Evolutionary conservation across 1,139 yeast species (phyloP).

Genomic region (Yamadazyma diospyri): DNA sequence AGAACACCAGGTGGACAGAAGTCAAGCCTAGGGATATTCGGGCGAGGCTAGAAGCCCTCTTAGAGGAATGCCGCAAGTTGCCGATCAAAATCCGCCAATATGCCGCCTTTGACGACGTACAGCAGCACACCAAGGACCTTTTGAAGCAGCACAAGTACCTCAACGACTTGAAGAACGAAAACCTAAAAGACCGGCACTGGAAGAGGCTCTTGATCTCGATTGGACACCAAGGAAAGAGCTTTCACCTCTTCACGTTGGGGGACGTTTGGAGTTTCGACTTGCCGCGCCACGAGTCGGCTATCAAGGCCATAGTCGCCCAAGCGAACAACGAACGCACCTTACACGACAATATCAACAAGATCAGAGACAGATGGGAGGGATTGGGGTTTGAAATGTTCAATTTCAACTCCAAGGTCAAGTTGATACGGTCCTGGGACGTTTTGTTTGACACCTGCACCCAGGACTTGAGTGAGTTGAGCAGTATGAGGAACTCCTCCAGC

Average conservation of each 20-base stretch:
- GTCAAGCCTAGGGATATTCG: slow-evolving; percentile 48
- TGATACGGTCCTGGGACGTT: slow-evolving; percentile 68
- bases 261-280: slow-evolving; percentile 62
- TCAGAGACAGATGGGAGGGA: slow-evolving; percentile 48
- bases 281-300: slow-evolving; percentile 36
- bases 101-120: slow-evolving; percentile 63
- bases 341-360: slow-evolving; percentile 50
- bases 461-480: slow-evolving; percentile 57
- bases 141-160: slow-evolving; percentile 40
- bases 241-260: slow-evolving; percentile 43
- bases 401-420: slow-evolving; percentile 49
- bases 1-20: slow-evolving; percentile 47
- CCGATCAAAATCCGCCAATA: slow-evolving; percentile 65
- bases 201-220: slow-evolving; percentile 38
- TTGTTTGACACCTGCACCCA: slow-evolving; percentile 59
- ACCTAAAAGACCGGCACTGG: slow-evolving; percentile 73
- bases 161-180: slow-evolving; percentile 52
- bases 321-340: slow-evolving; percentile 75
- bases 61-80: slow-evolving; percentile 46
- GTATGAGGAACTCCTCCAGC: slow-evolving; percentile 73
- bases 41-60: slow-evolving; percentile 48
- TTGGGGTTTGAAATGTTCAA: slow-evolving; percentile 53
- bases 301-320: slow-evolving; percentile 51
- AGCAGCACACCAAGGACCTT: slow-evolving; percentile 40
- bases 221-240: slow-evolving; percentile 15